phyloP scores from a whole-genome alignment of 805 yeast genomes.

The Hanseniaspora nectarophila region DNA sequence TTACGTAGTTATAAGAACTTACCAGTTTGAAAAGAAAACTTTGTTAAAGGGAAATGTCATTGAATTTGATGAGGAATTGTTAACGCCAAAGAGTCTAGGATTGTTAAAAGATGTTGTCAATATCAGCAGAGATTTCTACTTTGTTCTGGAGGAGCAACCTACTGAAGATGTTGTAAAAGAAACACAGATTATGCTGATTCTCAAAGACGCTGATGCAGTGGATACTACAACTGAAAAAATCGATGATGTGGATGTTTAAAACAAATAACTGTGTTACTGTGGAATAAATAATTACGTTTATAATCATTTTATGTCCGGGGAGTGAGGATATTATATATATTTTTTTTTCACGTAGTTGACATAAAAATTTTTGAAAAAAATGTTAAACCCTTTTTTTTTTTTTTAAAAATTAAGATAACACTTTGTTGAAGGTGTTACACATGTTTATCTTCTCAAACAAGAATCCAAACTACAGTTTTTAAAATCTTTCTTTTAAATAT shows the following conservation, averaged over 20 bases:
- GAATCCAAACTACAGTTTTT: no score
- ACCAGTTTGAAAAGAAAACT: not conserved
- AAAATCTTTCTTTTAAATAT: no score
- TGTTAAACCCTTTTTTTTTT: no score
- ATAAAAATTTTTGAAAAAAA: no score
- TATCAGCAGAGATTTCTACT: not conserved
- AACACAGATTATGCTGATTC: not conserved
- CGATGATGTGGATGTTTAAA: not conserved
- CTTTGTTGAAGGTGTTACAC: not conserved
- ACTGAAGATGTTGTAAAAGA: not conserved
- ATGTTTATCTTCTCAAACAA: no score
- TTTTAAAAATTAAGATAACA: no score
- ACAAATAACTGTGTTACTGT: no score
- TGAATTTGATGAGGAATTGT: not conserved
- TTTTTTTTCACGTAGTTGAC: no score
- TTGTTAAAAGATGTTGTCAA: not conserved
- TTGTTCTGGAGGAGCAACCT: not conserved
- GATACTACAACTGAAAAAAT: not conserved
- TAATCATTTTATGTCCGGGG: no score
- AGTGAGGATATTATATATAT: no score
- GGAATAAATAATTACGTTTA: no score
- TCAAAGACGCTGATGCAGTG: not conserved
- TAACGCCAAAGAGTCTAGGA: not conserved
- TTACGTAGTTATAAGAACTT: conserved; percentile 18
- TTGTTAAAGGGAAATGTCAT: not conserved